Evolutionary conservation across 305 asterid species (phyloP).

Genomic region (Plantago rigida): DNA sequence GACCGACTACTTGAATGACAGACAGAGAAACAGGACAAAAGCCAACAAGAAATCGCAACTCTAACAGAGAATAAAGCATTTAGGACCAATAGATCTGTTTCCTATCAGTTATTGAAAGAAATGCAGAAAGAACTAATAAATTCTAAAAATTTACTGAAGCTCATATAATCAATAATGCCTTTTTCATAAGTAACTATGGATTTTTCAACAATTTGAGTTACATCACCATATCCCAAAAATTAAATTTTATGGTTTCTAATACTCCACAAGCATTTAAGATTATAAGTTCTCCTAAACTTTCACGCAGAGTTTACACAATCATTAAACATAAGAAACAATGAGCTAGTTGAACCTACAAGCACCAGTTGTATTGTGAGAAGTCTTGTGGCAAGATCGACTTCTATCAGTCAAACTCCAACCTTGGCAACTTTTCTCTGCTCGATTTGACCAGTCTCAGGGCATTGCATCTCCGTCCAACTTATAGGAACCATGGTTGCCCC

Average conservation of each 20-base stretch:
- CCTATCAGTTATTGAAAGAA: too few species aligned
- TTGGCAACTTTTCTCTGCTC: constrained; percentile 86
- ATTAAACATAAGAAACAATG: neutral
- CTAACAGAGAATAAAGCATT: too few species aligned
- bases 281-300: too few species aligned
- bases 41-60: too few species aligned
- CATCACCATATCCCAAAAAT: neutral
- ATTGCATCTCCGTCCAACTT: constrained; percentile 99
- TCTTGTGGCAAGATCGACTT: neutral
- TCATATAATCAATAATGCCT: too few species aligned
- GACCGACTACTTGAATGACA: too few species aligned
- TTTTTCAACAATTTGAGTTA: neutral
- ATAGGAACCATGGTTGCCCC: constrained; percentile 83
- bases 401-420: constrained; percentile 37
- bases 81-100: too few species aligned
- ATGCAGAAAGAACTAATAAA: too few species aligned
- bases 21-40: too few species aligned
- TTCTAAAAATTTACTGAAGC: too few species aligned
- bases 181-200: neutral
- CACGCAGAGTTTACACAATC: too few species aligned
- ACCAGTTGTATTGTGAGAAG: neutral
- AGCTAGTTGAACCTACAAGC: neutral
- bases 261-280: neutral
- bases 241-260: neutral
- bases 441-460: constrained; percentile 74